These are phyloP conservation scores for Dalechampia spathulata DNA, from an alignment of 441 rosid genomes.

Conservation along the genomic window DNA sequence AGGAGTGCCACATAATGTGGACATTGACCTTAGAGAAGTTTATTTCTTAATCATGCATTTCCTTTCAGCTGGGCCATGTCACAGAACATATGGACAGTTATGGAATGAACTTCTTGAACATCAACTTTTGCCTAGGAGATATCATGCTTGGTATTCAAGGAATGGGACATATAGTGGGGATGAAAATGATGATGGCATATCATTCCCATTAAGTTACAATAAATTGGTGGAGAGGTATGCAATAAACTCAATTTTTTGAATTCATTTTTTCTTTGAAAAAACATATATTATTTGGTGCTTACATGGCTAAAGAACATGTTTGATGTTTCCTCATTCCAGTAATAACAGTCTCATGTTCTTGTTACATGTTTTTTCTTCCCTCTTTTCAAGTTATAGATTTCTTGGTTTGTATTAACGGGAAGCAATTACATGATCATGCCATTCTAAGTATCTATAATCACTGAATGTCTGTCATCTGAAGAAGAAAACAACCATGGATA, in stretches of 20 bases:
- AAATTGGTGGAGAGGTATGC: constrained; percentile 71
- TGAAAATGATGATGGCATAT: constrained; percentile 74
- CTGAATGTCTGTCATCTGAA: background rate
- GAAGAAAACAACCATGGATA: background rate
- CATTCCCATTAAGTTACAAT: constrained; percentile 70
- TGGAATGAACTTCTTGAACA: constrained; percentile 89
- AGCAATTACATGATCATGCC: background rate
- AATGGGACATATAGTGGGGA: constrained; percentile 50
- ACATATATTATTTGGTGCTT: background rate
- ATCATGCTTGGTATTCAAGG: constrained; percentile 97
- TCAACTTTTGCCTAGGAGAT: constrained; percentile 94
- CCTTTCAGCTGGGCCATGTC: constrained; percentile 90
- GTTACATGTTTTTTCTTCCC: background rate
- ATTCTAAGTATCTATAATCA: background rate
- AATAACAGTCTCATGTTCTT: background rate
- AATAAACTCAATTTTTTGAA: constrained; percentile 8
- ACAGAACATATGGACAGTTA: constrained; percentile 57
- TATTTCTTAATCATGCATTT: constrained; percentile 94
- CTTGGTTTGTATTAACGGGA: background rate
- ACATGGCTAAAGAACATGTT: background rate
- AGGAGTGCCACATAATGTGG: constrained; percentile 39
- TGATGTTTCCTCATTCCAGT: background rate
- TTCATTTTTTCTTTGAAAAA: background rate
- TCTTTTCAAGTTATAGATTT: background rate
- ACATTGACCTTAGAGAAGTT: constrained; percentile 82